Base-by-base conservation (phyloP, 192 early-diverging fungal species). In the Kickxella alabastrina region DNA sequence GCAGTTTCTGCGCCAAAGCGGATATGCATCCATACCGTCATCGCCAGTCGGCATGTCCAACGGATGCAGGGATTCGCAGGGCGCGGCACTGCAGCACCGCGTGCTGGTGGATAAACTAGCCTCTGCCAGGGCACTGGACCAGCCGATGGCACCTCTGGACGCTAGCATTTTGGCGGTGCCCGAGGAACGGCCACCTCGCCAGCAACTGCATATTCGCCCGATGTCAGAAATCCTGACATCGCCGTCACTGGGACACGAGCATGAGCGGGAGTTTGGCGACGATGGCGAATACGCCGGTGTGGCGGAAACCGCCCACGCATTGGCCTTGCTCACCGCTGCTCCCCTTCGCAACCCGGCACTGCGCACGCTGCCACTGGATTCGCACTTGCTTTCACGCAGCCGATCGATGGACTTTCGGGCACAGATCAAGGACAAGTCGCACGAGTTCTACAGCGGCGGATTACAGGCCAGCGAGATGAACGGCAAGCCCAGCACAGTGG, bases 381-480 rank as follows among this genome's bases (percentile, higher is more conserved):
- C 43, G 18, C 63, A 47, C 32, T 10, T 29, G 18, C 10, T 75
- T 6, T 37, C 55, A 17, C 71, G 71, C 8, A 75, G 71, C 44
- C 54, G 64, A 12, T 75, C 71, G 18, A 75, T 67, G 64, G 71
- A 67, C 47, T 57, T 75, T 22, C 46, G 55, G 15, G 22, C 44
- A 22, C 54, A 48, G 23, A 18, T 43, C 24, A 35, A 43, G 39
- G 25, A 27, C 12, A 25, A 26, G n/a, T 7, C 15, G 22, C 29
- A 0, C 10, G 22, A 13, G 43, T 17, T 48, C 10, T 4, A 26
- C 0, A 7, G 25, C 15, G 43, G 29, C 31, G 6, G 31, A 32
- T 8, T 32, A 12, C 31, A 8, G 12, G 6, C 6, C 6, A 32
- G 31, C 6, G 12, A 32, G 12, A 32, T 6, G 31, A 6, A 32